Base-by-base conservation (phyloP, 257 asterid species). In the Perilla frutescens region DNA sequence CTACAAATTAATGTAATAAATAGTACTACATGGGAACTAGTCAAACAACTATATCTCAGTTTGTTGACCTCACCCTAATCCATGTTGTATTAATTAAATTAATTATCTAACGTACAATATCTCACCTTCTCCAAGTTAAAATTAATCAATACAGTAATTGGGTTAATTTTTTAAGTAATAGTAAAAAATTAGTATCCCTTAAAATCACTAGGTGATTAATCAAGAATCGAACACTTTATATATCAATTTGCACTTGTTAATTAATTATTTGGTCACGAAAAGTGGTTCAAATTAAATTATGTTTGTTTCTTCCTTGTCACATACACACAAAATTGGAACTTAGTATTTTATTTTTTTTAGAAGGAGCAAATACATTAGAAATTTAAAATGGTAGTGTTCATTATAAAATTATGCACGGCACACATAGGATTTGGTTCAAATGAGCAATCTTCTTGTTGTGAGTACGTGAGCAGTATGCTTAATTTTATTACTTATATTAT, bases 41-140 rank as follows among this genome's bases (percentile, higher is more conserved):
- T 75, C 79, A 75, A 56, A 34, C 54, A 12, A 44, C 29, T 26
- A 74, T 44, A 65, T 65, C 51, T 64, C 45, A 63, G 58, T 53
- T 63, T 65, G 40, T 63, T 73, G 72, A 73, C 62, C 66, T 32
- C 66, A 56, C 50, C 67, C 15, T 29, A 15, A 40, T 12, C 51
- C 53, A 40, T 34, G 45, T 32, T 37, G 44, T 8, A 58, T 48
- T 58, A 43, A 43, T 43, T 58, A 9, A 32, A 4, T 5, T 32
- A 58, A 26, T 58, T 32, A 12, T 32, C 15, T 29, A 11, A 37
- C 12, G n/a, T 40, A 63, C 4, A 63, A 14, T n/a, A 15, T 36
- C 15, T n/a, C 67, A n/a, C 37, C 37, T 34, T 34, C 37, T 34
- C 1, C 37, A 34, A 34, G 37, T 34, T 34, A 34, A 34, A 34